Evolutionary conservation across 305 asterid genomes (phyloP).

Genomic region (Nicotiana rustica): DNA sequence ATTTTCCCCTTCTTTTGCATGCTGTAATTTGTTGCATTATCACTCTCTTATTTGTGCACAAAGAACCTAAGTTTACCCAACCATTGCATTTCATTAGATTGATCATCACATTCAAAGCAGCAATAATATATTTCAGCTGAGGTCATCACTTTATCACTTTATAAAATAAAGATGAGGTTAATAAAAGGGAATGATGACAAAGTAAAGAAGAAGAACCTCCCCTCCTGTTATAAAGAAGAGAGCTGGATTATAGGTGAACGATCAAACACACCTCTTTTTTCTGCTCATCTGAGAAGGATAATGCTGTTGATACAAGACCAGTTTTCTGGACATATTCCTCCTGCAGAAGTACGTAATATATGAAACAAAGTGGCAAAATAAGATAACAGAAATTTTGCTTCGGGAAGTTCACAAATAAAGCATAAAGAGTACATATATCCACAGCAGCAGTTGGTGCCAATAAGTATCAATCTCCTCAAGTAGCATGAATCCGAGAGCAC

Average conservation of each 20-base stretch:
- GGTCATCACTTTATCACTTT: neutral
- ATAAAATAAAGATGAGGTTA: neutral
- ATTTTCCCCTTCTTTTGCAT: neutral
- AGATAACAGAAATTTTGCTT: neutral
- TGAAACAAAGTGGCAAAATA: neutral
- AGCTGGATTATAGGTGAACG: conserved; percentile 32
- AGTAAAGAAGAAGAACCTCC: neutral
- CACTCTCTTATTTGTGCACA: neutral
- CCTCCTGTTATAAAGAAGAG: conserved; percentile 32
- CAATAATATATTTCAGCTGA: conserved; percentile 24
- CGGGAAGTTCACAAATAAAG: neutral
- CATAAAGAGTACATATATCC: neutral
- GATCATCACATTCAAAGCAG: conserved; percentile 7
- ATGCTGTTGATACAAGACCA: conserved; percentile 76
- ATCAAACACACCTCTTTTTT: conserved; percentile 79
- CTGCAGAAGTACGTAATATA: conserved; percentile 53
- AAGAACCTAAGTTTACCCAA: neutral
- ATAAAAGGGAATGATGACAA: neutral
- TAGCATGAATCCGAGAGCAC: conserved; percentile 35
- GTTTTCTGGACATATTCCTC: conserved; percentile 93
- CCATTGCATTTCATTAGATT: neutral
- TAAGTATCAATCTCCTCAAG: neutral
- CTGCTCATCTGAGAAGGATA: conserved; percentile 85
- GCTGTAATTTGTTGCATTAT: neutral
- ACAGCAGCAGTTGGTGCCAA: conserved; percentile 11